Percentiles rank a stretch among this genome's conserved stretches.
phyloP scores from a whole-genome alignment of 2,329 filamentous ascomycete species.

The Penicillium aurantiogriseum region DNA sequence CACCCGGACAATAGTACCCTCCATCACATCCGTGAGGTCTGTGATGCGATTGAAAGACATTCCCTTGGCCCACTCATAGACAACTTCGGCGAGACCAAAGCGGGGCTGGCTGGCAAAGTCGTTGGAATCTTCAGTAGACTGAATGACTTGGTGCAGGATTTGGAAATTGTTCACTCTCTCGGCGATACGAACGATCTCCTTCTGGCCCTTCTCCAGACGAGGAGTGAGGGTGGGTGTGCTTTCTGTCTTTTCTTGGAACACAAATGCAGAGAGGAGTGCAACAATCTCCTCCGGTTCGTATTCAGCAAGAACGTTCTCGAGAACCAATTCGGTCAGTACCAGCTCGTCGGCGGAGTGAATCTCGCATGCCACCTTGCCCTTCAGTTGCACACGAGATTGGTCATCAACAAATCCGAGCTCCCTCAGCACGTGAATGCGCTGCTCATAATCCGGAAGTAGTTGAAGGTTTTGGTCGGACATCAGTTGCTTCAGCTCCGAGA shows the following conservation, averaged over 20 bases:
- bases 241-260: conserved; percentile 96
- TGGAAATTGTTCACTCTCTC: conserved; percentile 92
- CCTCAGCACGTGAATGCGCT: conserved; percentile 85
- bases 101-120: conserved; percentile 84
- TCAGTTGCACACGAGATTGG: conserved; percentile 82
- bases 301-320: conserved; percentile 93
- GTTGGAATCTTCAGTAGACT: conserved; percentile 84
- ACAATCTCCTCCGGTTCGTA: conserved; percentile 97
- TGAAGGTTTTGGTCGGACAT: conserved; percentile 97
- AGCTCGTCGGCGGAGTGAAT: conserved; percentile 96
- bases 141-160: conserved; percentile 85
- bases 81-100: conserved; percentile 94
- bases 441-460: conserved; percentile 92
- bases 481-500: conserved; percentile 77
- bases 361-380: conserved; percentile 97
- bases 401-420: conserved; percentile 91
- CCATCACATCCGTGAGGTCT: conserved; percentile 89
- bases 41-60: conserved; percentile 99
- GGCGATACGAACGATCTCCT: conserved; percentile 83
- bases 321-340: conserved; percentile 89
- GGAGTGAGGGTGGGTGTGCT: conserved; percentile 76
- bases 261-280: conserved; percentile 86
- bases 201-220: conserved; percentile 75
- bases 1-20: conserved; percentile 93
- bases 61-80: conserved; percentile 96